Evolutionary conservation across 805 yeast genomes (phyloP).

Genomic region (Barnettozyma salicaria): DNA sequence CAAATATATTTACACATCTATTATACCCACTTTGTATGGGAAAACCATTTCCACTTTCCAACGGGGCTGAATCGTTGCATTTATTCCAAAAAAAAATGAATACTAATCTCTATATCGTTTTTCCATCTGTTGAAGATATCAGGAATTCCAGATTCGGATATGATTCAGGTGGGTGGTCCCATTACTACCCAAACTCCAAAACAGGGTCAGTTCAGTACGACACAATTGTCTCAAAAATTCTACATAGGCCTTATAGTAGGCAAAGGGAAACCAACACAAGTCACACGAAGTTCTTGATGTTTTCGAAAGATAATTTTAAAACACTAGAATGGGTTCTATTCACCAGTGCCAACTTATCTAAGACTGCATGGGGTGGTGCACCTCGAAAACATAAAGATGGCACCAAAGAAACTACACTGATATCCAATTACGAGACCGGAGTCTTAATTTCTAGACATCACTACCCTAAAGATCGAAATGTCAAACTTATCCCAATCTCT

Average conservation of each 20-base stretch:
- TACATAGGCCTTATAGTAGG: slow-evolving; percentile 26
- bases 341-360: slow-evolving; percentile 71
- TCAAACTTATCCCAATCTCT: slow-evolving; percentile 38
- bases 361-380: slow-evolving; percentile 73
- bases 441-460: slow-evolving; percentile 36
- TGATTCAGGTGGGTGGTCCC: slow-evolving; percentile 44
- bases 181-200: slow-evolving; percentile 32
- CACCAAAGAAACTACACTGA: slow-evolving; percentile 24
- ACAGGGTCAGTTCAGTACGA: slow-evolving; percentile 33
- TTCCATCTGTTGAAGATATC: slow-evolving; percentile 28
- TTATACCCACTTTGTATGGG: slow-evolving; percentile 20
- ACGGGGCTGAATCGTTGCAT: slow-evolving; percentile 14
- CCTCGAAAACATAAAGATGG: slow-evolving; percentile 15
- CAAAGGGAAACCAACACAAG: slow-evolving; percentile 36
- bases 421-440: slow-evolving; percentile 49
- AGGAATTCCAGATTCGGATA: slow-evolving; percentile 32
- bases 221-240: slow-evolving; percentile 34
- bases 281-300: slow-evolving; percentile 64
- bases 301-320: slow-evolving; percentile 44
- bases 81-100: slow-evolving; percentile 26
- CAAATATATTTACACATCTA: slow-evolving; percentile 23
- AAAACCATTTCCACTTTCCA: slow-evolving; percentile 7
- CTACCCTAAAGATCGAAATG: slow-evolving; percentile 11
- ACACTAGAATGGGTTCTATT: slow-evolving; percentile 62
- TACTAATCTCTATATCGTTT: slow-evolving; percentile 35